Evolutionary conservation across 148 eudicot genomes (phyloP).

Genomic region (Nepenthes mirabilis): DNA sequence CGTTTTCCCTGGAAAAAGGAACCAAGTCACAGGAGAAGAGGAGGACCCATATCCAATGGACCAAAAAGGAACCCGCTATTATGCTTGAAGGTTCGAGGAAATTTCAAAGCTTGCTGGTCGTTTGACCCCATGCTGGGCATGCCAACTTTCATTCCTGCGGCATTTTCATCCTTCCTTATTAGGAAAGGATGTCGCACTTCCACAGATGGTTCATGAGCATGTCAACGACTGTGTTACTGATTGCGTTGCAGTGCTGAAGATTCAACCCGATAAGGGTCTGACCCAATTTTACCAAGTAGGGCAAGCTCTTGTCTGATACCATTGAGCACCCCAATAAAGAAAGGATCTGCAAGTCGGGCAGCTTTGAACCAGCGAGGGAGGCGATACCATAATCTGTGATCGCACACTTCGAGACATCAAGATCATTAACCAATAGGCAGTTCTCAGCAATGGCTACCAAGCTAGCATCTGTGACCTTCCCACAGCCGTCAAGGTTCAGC

Average conservation of each 20-base stretch:
- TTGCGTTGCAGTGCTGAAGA: constrained; percentile 21
- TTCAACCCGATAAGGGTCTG: constrained; percentile 1
- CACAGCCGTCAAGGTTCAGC: constrained; percentile 64
- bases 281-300: constrained; percentile 1
- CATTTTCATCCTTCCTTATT: constrained; percentile 3
- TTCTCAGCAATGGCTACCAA: constrained; percentile 40
- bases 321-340: constrained; percentile 13
- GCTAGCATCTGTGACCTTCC: constrained; percentile 47
- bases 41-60: not conserved
- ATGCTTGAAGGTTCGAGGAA: not conserved
- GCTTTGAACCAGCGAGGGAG: constrained; percentile 44
- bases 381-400: constrained; percentile 51
- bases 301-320: not conserved
- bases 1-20: constrained; percentile 42
- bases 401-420: constrained; percentile 48
- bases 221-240: constrained; percentile 35
- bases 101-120: no score
- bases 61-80: not conserved
- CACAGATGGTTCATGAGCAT: constrained; percentile 35
- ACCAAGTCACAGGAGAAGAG: constrained; percentile 7
- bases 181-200: constrained; percentile 61
- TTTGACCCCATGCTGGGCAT: no score
- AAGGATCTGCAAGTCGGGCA: constrained; percentile 38
- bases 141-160: not conserved
- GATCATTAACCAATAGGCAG: constrained; percentile 50